Evolutionary conservation across 2,329 filamentous ascomycete species (phyloP), one percentile per base, ranked within the genome.

Genomic region (Blastomyces parvus): DNA sequence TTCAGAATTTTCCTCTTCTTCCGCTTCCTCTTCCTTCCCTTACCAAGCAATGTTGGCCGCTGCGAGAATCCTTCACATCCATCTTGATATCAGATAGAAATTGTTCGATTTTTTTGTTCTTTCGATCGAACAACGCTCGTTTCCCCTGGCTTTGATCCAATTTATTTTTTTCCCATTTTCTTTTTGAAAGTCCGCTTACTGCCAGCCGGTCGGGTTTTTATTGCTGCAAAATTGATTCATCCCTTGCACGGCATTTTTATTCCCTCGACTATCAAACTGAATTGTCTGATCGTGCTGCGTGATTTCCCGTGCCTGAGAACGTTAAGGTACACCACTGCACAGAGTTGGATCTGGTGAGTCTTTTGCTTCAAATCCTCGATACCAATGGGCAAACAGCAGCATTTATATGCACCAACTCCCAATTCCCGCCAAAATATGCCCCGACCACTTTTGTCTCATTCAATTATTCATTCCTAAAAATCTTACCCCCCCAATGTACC

Each of bases 11-110:
- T 56, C 46, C 25, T 46, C 44, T 59, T 42, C 17, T 33, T 48
- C 27, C 27, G 11, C 36, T 25, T 27, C 48, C 52, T 9, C 40
- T 2, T 36, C 33, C n/a, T 52, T 48, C 38, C 27, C 38, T 1
- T 19, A 36, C 27, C 57, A 36, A 63, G 61, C 57, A 38, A 63
- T 63, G 62, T 22, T 63, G 44, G n/a, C 50, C 40, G 22, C 55
- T 33, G 44, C 55, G 22, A 52, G 62, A 60, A 63, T 63, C 56
- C 46, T 63, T 52, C 46, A 60, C n/a, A 60, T 60, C 40, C 56
- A 60, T 60, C 56, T 44, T 58, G 62, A 63, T 55, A 60, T 63
- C 17, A 46, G 62, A 60, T 63, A 63, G 58, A 61, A 61, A 30
- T n/a, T 33, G 27, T 46, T 57, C 40, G 48, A 30, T 19, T 62